Base-by-base conservation (phyloP, 2,329 filamentous ascomycete genomes). In the Aspergillus phoenicis region DNA sequence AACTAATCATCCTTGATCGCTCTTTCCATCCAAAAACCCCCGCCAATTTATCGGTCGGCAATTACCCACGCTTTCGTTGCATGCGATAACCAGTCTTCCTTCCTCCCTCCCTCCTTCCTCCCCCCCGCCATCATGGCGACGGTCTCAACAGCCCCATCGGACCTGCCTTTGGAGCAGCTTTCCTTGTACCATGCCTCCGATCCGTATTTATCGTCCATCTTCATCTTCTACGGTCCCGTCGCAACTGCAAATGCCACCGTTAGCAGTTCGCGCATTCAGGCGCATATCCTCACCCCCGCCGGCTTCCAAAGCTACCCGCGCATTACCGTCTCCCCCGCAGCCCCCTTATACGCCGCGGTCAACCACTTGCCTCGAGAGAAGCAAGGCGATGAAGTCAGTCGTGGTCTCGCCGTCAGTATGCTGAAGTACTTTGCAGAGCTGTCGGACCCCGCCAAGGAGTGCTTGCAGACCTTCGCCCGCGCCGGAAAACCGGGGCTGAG, bases 351-450 rank as follows among this genome's bases (percentile, higher is more conserved):
- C 77, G 86, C 88, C 67, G 94, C 93, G 58, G 95, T 99, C 75
- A 89, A 91, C 74, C 88, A 93, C 75, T 85, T 99, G 47, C 93
- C 95, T 45, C 89, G 93, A 73, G 94, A 97, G 74, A 93, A 93
- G 77, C 95, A 98, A 81, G 94, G 94, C 71, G 94, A 98, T 75
- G 94, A 98, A 77, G 84, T 96, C 66, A 96, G 90, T 78, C 89
- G 95, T 49, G 95, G 90, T 17, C 84, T 99, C 59, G 95, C 94
- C 52, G 96, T 98, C 77, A 93, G 91, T 59, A 83, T 99, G 67
- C 90, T 89, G 81, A 97, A 96, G 76, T 99, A 97, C 82, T 98
- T 97, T 74, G 85, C 86, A 63, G 94, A 98, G 78, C 83, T 99
- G 56, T 88, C 93, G 22, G 85, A 90, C 58, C 82, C 85, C 39